Evolutionary conservation across 495 filamentous ascomycete genomes (phyloP).

Genomic region (Annulohypoxylon nitens): DNA sequence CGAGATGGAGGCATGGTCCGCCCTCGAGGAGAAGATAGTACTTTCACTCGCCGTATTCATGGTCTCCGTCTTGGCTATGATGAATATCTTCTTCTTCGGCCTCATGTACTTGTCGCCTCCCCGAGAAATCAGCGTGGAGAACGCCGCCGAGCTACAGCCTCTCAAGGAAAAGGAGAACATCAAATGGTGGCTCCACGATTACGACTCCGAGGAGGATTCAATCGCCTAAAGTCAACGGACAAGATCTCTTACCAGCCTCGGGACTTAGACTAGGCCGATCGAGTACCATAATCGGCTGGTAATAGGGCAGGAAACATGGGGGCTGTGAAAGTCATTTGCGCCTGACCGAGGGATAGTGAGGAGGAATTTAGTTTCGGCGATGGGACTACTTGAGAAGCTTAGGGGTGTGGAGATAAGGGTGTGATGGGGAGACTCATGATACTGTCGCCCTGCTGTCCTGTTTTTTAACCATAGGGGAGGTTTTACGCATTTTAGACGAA

Average conservation of each 20-base stretch:
- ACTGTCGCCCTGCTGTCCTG: background rate
- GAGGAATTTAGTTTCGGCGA: background rate
- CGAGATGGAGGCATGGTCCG: slow-evolving; percentile 22
- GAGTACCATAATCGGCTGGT: background rate
- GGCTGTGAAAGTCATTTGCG: background rate
- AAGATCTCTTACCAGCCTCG: background rate
- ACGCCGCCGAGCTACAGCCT: slow-evolving; percentile 1
- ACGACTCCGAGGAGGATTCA: slow-evolving; percentile 9
- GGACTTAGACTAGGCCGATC: background rate
- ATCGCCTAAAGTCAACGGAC: background rate
- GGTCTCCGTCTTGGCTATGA: slow-evolving; percentile 23
- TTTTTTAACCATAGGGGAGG: no score
- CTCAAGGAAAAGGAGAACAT: slow-evolving; percentile 4
- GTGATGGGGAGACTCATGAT: background rate
- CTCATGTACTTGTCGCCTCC: slow-evolving; percentile 31
- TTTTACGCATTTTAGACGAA: background rate
- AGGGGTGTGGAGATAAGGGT: background rate
- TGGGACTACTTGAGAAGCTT: background rate
- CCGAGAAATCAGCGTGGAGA: slow-evolving; percentile 6
- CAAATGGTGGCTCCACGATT: slow-evolving; percentile 37
- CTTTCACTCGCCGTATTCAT: slow-evolving; percentile 25
- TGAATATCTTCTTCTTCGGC: slow-evolving; percentile 32
- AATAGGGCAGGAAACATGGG: background rate
- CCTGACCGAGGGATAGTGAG: background rate
- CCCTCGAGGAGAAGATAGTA: slow-evolving; percentile 21